Percentiles rank a stretch among this genome's conserved stretches.
Evolutionary conservation across 2,329 filamentous ascomycete species (phyloP).

Genomic region (Nigrospora oryzae): DNA sequence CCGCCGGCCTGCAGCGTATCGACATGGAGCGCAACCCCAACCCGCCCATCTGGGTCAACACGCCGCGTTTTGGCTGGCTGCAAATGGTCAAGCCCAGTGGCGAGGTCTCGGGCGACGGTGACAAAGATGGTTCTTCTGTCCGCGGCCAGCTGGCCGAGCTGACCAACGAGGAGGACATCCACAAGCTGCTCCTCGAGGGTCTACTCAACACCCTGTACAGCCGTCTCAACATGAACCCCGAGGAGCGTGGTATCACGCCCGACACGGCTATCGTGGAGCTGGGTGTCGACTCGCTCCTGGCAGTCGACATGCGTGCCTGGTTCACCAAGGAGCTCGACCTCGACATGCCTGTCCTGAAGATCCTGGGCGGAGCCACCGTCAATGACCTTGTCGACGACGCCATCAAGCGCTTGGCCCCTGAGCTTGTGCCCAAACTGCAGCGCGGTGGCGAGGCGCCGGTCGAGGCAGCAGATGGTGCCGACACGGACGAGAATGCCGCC

Average conservation of each 20-base stretch:
- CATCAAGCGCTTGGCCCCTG: neutral
- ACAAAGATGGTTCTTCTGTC: neutral
- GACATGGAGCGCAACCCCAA: slow-evolving; percentile 3
- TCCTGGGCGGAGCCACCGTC: slow-evolving; percentile 10
- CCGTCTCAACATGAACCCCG: slow-evolving; percentile 4
- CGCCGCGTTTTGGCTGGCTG: slow-evolving; percentile 5
- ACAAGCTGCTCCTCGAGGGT: slow-evolving; percentile 5
- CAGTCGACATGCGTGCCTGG: slow-evolving; percentile 35
- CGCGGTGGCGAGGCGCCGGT: neutral
- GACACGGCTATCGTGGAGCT: slow-evolving; percentile 10
- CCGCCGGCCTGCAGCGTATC: slow-evolving; percentile 5
- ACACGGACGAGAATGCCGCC: no score
- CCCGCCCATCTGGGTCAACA: slow-evolving; percentile 2
- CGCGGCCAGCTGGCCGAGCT: neutral
- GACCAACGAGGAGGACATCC: slow-evolving; percentile 6
- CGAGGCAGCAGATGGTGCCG: no score
- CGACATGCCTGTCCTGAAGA: slow-evolving; percentile 36
- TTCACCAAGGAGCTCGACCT: slow-evolving; percentile 33
- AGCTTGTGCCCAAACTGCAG: neutral
- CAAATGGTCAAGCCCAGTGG: neutral
- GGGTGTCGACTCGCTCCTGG: slow-evolving; percentile 21
- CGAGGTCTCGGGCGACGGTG: neutral
- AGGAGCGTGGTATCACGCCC: slow-evolving; percentile 2
- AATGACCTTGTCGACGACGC: neutral
- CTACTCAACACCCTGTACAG: slow-evolving; percentile 4